Conservation (phyloP, 2,329 filamentous ascomycete genomes). For the Fusarium duplospermum region DNA sequence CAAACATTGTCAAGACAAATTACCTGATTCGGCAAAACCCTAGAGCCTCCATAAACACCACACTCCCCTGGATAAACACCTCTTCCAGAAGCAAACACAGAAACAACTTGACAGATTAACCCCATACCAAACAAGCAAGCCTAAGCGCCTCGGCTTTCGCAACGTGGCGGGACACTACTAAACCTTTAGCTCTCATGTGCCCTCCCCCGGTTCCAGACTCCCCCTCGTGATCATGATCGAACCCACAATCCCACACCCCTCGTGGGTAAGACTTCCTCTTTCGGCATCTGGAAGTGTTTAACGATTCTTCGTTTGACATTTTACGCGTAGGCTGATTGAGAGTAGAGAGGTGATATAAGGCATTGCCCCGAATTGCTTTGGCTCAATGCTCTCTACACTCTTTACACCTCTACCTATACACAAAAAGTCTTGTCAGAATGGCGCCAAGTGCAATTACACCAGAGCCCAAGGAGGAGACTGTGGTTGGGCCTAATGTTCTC, state of each 20-base stretch:
- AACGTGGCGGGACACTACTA: background rate
- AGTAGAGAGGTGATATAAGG: background rate
- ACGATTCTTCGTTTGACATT: background rate
- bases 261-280: background rate
- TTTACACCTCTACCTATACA: background rate
- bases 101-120: background rate
- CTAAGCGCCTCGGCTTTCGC: background rate
- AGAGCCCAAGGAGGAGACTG: slow-evolving; percentile 31
- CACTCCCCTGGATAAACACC: background rate
- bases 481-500: slow-evolving; percentile 32
- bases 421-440: slow-evolving; percentile 24
- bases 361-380: background rate
- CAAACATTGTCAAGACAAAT: background rate
- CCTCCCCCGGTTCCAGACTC: background rate
- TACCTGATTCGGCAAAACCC: background rate
- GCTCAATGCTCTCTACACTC: background rate
- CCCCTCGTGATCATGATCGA: background rate
- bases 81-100: background rate
- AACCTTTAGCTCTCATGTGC: background rate
- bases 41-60: background rate
- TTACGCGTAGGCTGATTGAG: background rate
- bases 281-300: background rate
- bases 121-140: background rate
- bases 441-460: slow-evolving; percentile 39
- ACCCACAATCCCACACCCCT: background rate